A percentile compares a stretch with the other conserved stretches of the same genome.
These are phyloP conservation scores for Gamsiella multidivaricata DNA, from an alignment of 192 early-diverging fungal species.

Conservation along the genomic window DNA sequence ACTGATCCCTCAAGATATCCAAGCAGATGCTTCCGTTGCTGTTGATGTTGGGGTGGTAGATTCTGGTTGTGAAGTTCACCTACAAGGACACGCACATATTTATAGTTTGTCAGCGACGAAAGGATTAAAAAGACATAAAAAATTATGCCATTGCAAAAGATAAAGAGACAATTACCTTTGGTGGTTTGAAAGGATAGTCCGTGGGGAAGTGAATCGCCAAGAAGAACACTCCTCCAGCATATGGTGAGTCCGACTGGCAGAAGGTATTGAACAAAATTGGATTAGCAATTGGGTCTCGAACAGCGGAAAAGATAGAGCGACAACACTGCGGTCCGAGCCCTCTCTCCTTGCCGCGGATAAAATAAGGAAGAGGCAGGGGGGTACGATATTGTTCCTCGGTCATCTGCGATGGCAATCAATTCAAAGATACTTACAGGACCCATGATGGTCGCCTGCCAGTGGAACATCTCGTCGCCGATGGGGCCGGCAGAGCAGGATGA, in stretches of 20 bases:
- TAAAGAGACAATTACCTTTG: conserved; percentile 75
- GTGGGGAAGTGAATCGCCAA: conserved; percentile 98
- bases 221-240: conserved; percentile 95
- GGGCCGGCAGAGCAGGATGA: conserved; percentile 98
- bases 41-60: conserved; percentile 99
- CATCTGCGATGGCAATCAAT: conserved; percentile 1
- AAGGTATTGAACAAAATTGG: not conserved
- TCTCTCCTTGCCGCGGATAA: not conserved
- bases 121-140: not conserved
- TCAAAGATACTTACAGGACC: conserved; percentile 80
- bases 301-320: not conserved
- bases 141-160: not conserved
- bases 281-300: not conserved
- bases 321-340: not conserved
- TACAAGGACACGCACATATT: conserved; percentile 21
- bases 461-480: conserved; percentile 89
- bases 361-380: conserved; percentile 7
- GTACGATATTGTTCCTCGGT: not conserved
- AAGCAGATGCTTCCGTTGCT: conserved; percentile 97
- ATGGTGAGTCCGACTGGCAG: conserved; percentile 89
- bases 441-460: conserved; percentile 99
- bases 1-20: conserved; percentile 98
- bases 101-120: not conserved
- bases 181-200: conserved; percentile 98
- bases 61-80: conserved; percentile 95